Evolutionary conservation across 805 yeast species (phyloP), one percentile per base, ranked within the genome.

Genomic region (Candida sphagnicola): DNA sequence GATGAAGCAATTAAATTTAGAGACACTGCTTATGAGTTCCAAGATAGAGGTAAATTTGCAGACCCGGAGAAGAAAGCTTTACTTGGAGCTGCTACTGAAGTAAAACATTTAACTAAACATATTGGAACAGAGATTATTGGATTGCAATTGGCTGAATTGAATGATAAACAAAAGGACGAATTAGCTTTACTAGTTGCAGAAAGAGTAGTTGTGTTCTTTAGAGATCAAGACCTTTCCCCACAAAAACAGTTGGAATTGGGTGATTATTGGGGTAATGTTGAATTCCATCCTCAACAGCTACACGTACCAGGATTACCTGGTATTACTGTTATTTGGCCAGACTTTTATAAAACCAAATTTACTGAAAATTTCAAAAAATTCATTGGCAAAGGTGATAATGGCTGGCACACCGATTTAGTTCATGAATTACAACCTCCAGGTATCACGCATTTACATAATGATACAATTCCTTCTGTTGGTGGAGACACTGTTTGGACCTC

Each of bases 401-500:
- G 41, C 18, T 61, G 66, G 66, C 65, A 61, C 49, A 57, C 64
- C 8, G 66, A 61, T 41, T 56, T 59, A 42, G 59, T 53, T n/a
- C 65, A 59, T 37, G 64, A 59, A 35, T 48, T 42, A 16, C 65
- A 59, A 35, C 64, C 65, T 2, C 62, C 64, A 10, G 65, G 63
- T 30, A 52, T 59, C 31, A 59, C 65, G 16, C 65, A 70, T 43
- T 52, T 59, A 35, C 65, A 61, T 44, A 51, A 50, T 35, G 66
- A 59, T 44, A 45, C 60, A 6, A 61, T 72, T 47, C 76, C 75
- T 18, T 47, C 46, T 2, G 67, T 65, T 18, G 80, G 80, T 33
- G 81, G 80, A 41, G 80, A 75, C 51, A 75, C 80, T n/a, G 45
- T 61, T n/a, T 75, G 77, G 77, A 54, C 74, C 4, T 68, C 76